Base-by-base conservation (phyloP, 2,329 filamentous ascomycete species). In the Claviceps monticola region DNA sequence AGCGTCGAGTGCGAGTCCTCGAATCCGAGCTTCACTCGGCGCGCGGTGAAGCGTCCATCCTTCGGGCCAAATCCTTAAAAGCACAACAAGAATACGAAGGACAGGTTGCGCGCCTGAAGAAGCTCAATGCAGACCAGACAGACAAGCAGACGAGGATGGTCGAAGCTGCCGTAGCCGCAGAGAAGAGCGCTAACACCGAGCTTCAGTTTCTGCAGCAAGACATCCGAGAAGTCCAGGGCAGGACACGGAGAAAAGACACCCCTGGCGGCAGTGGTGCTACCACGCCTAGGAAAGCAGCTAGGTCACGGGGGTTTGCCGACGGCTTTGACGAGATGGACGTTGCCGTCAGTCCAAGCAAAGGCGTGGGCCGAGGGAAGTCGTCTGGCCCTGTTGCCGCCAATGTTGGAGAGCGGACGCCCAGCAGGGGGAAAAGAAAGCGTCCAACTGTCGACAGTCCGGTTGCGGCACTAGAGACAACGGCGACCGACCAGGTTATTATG, bases 201-300 rank as follows among this genome's bases (percentile, higher is more conserved):
- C 76, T 84, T 54, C 75, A 83, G 56, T 93, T 93, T 61, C 71
- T 85, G 29, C 79, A 83, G 60, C 79, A 85, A 56, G 86, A 91
- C 60, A 68, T 87, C 58, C 75, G 74, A 41, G 83, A 88, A 57
- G 82, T 69, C 48, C 68, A 59, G 42, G 75, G 64, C 58, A 74
- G 65, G 57, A 71, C 66, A 50, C 74, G 69, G 56, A 64, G 78
- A 52, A 78, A 71, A 59, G 75, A 73, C 16, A 45, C 49, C 48
- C 59, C 50, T 49, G 60, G 58, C 57, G 57, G 56, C 5, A 54
- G 51, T 16, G 62, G 62, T 19, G 36, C 57, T 9, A 74, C 71
- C 1, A 87, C 84, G 0, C 82, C 83, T 2, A 86, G 75, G 60
- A 83, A 79, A 62, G 62, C 68, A 1, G 66, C 73, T 29, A 80